phyloP scores from a whole-genome alignment of 305 asterid genomes.

The Solanum hybrid region DNA sequence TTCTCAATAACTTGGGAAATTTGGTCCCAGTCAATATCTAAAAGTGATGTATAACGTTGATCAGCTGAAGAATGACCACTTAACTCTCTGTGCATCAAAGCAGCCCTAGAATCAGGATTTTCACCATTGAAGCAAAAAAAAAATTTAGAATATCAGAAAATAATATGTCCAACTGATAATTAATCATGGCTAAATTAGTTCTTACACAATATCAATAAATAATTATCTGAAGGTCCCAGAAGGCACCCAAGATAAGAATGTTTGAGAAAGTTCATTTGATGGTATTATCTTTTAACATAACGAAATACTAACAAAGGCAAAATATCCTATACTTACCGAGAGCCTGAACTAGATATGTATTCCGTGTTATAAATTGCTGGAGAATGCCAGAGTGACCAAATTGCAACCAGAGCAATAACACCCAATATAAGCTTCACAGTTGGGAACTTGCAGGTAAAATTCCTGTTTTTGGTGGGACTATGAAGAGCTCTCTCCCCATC shows the following conservation, averaged over 20 bases:
- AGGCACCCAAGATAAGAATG: background rate
- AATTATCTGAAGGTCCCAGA: background rate
- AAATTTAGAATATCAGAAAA: background rate
- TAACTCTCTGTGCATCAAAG: slow-evolving; percentile 39
- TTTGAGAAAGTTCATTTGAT: background rate
- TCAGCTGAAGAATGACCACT: slow-evolving; percentile 33
- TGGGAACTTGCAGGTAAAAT: slow-evolving; percentile 44
- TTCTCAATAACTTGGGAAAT: slow-evolving; percentile 40
- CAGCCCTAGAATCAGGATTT: slow-evolving; percentile 29
- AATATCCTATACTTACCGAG: slow-evolving; percentile 30
- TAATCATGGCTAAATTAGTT: background rate
- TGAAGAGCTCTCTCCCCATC: slow-evolving; percentile 51
- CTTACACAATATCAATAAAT: background rate
- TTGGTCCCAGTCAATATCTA: slow-evolving; percentile 66
- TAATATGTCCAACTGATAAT: background rate
- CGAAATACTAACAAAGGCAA: background rate
- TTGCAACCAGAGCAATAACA: slow-evolving; percentile 55
- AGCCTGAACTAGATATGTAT: slow-evolving; percentile 21
- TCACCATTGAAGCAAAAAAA: background rate
- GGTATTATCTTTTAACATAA: background rate
- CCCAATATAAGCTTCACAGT: slow-evolving; percentile 53
- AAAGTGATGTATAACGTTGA: slow-evolving; percentile 40
- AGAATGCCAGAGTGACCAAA: slow-evolving; percentile 42
- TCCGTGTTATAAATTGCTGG: slow-evolving; percentile 57
- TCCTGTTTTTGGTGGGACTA: slow-evolving; percentile 43